Base-by-base conservation (phyloP, 2,329 filamentous ascomycete genomes). In the Gyromitra esculenta region DNA sequence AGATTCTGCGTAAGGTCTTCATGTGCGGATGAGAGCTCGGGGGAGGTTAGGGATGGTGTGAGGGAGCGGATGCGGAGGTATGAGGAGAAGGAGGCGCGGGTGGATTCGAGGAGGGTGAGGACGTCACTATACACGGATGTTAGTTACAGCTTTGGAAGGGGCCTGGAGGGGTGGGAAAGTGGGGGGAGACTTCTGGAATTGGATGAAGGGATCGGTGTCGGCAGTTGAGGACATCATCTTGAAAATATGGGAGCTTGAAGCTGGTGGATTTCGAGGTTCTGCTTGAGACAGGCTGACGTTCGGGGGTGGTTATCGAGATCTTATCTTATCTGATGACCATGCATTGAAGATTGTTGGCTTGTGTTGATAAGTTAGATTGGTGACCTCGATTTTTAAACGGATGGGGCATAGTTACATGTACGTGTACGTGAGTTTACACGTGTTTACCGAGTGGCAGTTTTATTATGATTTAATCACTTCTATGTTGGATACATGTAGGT, bases 1-100 rank as follows among this genome's bases (percentile, higher is more conserved):
- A 96, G 88, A 31, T 91, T 86, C 43, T 85, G 80, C 79, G 89
- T 86, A 81, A 96, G 90, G 80, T 94, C 92, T 72, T 88, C 83
- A 72, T 91, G 88, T 59, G 91, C 95, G 67, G 91, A 90, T 82
- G 92, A 89, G 76, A 99, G 92, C 83, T 99, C 96, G 11, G 93
- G 94, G 18, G 92, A 94, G 56, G 87, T 96, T 9, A 93, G 94
- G 7, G 89, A 88, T 11, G 75, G 75, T 52, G 90, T 91, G 9
- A 97, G 91, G 59, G 94, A 96, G 82, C 94, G 93, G 85, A 99
- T 99, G 82, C 96, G 95, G 56, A 97, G 89, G 86, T 97, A 99
- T 15, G 94, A 97, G 79, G 92, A 91, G 87, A 97, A 97, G 73
- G 97, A 90, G 67, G 94, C 91, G 8, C 95, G 91, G 68, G 93